Conservation (phyloP, 169 alveolate species). For the Besnoitia besnoiti region DNA sequence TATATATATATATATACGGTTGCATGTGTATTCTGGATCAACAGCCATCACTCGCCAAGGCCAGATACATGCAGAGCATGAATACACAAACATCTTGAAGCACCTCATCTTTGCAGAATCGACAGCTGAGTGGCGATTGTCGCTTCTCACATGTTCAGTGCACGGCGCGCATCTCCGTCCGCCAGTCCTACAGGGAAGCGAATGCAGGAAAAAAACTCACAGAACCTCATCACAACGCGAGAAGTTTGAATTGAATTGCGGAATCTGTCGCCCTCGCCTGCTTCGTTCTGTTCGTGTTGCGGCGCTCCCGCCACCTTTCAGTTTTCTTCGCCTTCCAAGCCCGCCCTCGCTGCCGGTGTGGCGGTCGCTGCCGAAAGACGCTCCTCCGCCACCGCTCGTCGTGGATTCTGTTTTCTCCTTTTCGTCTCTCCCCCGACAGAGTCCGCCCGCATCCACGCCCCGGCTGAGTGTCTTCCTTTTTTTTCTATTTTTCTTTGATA, state of each 20-base stretch:
- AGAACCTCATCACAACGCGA: no score
- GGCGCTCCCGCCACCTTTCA: neutral
- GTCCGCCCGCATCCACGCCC: no score
- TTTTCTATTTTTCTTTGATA: no score
- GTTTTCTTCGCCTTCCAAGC: neutral
- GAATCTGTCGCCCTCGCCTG: neutral
- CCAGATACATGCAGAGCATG: neutral
- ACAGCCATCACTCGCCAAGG: neutral
- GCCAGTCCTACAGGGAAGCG: neutral
- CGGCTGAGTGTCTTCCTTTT: no score
- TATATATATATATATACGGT: neutral
- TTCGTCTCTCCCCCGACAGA: no score
- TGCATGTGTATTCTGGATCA: no score
- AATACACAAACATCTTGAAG: no score
- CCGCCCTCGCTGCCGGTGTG: neutral
- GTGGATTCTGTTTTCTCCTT: no score
- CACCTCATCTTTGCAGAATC: neutral
- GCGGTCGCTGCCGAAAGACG: no score
- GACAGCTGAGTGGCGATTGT: neutral
- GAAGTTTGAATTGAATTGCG: neutral
- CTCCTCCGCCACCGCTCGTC: no score
- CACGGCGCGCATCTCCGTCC: slow-evolving; percentile 8
- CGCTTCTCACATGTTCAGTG: neutral
- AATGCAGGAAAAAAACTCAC: neutral
- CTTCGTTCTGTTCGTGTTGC: neutral